Evolutionary conservation across 1,284 basidiomycete species (phyloP).

Genomic region (Ganoderma lingzhi): DNA sequence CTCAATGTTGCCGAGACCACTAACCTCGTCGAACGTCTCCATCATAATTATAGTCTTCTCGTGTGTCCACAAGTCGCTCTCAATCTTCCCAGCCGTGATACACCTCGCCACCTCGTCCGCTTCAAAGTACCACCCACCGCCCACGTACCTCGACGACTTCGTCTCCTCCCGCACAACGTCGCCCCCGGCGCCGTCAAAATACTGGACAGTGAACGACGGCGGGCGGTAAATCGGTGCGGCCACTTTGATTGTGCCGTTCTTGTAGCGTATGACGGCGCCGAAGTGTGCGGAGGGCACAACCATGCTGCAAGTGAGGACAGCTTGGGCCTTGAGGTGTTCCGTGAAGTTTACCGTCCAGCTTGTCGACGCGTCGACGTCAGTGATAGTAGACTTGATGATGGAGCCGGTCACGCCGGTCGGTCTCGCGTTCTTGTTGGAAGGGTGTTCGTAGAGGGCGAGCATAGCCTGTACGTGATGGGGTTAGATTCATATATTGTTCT

Average conservation of each 20-base stretch:
- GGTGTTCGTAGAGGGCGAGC: constrained; percentile 82
- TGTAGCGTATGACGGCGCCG: constrained; percentile 71
- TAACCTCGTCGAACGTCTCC: constrained; percentile 83
- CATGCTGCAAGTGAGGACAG: constrained; percentile 71
- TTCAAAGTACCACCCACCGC: constrained; percentile 77
- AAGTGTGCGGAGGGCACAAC: constrained; percentile 53
- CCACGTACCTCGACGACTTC: constrained; percentile 60
- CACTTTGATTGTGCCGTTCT: constrained; percentile 71
- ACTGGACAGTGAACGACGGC: constrained; percentile 67
- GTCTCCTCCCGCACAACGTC: constrained; percentile 64
- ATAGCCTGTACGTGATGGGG: constrained; percentile 58
- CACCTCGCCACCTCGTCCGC: constrained; percentile 89
- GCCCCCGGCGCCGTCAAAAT: constrained; percentile 62
- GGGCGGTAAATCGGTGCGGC: constrained; percentile 71
- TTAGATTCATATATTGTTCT: neutral
- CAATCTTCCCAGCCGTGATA: constrained; percentile 76
- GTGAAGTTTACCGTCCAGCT: constrained; percentile 81
- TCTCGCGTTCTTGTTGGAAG: constrained; percentile 62
- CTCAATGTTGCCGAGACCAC: constrained; percentile 24
- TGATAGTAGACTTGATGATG: constrained; percentile 79
- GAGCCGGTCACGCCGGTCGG: constrained; percentile 67
- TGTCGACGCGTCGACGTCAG: constrained; percentile 83
- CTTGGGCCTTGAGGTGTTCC: constrained; percentile 64
- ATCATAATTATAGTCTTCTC: constrained; percentile 82
- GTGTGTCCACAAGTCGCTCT: constrained; percentile 79